Conservation (phyloP, 768 basidiomycete species). For the Strobilomyces confusus region DNA sequence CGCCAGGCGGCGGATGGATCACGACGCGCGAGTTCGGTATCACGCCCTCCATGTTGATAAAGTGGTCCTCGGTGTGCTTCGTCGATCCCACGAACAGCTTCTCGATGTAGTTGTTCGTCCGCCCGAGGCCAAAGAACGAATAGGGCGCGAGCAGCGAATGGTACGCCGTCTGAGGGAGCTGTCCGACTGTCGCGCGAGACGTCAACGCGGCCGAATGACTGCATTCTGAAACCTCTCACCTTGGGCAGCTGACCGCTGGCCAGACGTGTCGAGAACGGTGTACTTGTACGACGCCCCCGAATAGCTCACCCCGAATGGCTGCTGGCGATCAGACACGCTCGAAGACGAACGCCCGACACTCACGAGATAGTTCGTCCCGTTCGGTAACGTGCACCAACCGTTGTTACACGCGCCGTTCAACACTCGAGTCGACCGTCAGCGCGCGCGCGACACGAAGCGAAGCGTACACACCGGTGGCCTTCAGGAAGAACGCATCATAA, state of each 20-base stretch:
- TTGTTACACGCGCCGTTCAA: slow-evolving; percentile 91
- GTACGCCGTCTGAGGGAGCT: slow-evolving; percentile 91
- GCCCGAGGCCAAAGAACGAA: slow-evolving; percentile 92
- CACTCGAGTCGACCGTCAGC: slow-evolving; percentile 42
- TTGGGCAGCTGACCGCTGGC: slow-evolving; percentile 86
- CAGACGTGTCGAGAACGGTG: slow-evolving; percentile 89
- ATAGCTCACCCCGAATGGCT: slow-evolving; percentile 94
- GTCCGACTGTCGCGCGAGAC: slow-evolving; percentile 58
- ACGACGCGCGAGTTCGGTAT: slow-evolving; percentile 97
- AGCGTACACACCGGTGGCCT: slow-evolving; percentile 73
- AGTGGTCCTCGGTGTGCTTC: slow-evolving; percentile 64
- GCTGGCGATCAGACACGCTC: slow-evolving; percentile 6
- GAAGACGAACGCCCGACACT: slow-evolving; percentile 22
- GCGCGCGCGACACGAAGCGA: neutral
- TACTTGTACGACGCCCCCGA: slow-evolving; percentile 97
- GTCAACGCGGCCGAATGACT: neutral
- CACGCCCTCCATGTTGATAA: slow-evolving; percentile 92
- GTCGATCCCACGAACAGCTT: slow-evolving; percentile 96
- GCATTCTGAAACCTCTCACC: slow-evolving; percentile 38
- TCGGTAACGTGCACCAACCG: slow-evolving; percentile 64
- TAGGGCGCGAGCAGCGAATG: slow-evolving; percentile 89
- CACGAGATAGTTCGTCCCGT: slow-evolving; percentile 73
- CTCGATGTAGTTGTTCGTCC: slow-evolving; percentile 99
- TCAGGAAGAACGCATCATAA: slow-evolving; percentile 98
- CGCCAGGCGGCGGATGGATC: slow-evolving; percentile 71